These are phyloP conservation scores for Fusarium kyushuense DNA, from an alignment of 2,329 filamentous ascomycete genomes.

Conservation along the genomic window DNA sequence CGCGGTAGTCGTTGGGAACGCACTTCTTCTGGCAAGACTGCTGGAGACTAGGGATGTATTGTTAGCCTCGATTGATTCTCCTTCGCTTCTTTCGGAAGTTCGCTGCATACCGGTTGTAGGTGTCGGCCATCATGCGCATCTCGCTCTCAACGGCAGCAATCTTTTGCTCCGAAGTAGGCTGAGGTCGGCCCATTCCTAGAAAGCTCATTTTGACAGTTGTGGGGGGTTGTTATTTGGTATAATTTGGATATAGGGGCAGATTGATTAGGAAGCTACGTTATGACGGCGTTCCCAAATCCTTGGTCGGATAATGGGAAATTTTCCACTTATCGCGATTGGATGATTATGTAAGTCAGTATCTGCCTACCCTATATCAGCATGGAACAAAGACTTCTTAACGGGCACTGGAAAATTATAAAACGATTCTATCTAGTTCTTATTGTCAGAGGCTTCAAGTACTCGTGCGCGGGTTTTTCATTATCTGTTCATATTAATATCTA, in stretches of 20 bases:
- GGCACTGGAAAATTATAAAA: background rate
- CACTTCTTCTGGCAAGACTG: conserved; percentile 95
- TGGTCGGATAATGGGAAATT: conserved; percentile 40
- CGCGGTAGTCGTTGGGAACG: conserved; percentile 90
- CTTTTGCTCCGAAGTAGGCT: conserved; percentile 96
- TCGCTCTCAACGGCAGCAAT: conserved; percentile 96
- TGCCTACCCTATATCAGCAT: conserved; percentile 37
- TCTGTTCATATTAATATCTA: too few species aligned
- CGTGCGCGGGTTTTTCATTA: too few species aligned
- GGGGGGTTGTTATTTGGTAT: background rate
- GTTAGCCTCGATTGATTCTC: background rate
- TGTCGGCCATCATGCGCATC: conserved; percentile 97
- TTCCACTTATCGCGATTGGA: conserved; percentile 42
- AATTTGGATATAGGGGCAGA: background rate
- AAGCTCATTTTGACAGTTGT: conserved; percentile 57
- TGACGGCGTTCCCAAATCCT: conserved; percentile 20
- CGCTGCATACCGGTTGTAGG: conserved; percentile 87
- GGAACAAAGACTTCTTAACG: too few species aligned
- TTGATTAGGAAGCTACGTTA: conserved; percentile 28
- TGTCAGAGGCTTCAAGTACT: background rate
- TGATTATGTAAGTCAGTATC: conserved; percentile 43
- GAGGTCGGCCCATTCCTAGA: conserved; percentile 70
- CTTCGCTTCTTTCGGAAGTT: background rate
- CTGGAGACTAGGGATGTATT: conserved; percentile 71
- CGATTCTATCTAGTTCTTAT: background rate